Conservation (phyloP, 2,329 filamentous ascomycete genomes). For the Ramularia endophylla region DNA sequence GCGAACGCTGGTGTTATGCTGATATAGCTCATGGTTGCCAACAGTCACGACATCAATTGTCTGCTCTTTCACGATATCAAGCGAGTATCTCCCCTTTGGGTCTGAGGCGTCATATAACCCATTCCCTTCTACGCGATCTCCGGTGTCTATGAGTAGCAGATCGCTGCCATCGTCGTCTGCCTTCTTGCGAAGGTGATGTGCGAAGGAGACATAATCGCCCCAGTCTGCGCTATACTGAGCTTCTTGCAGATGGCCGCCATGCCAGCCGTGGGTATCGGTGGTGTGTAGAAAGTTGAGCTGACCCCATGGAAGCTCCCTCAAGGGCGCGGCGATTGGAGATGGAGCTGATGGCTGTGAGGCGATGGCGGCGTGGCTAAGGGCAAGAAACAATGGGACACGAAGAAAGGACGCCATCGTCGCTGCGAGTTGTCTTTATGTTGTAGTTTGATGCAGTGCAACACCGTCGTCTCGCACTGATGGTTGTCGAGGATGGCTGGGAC, state of each 20-base stretch:
- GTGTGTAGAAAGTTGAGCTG: conserved; percentile 93
- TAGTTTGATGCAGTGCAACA: no score
- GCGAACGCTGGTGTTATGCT: conserved; percentile 65
- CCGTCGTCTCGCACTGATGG: no score
- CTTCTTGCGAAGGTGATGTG: conserved; percentile 69
- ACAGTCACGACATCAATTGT: conserved; percentile 76
- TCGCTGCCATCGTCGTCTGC: conserved; percentile 76
- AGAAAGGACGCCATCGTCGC: conserved; percentile 10
- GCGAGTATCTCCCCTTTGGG: conserved; percentile 83
- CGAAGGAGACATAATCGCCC: conserved; percentile 96
- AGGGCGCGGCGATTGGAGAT: conserved; percentile 69
- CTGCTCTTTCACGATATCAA: conserved; percentile 79
- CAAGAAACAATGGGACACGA: conserved; percentile 15
- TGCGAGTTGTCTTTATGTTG: no score
- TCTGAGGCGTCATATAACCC: conserved; percentile 85
- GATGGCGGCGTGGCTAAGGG: conserved; percentile 19
- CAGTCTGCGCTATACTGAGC: conserved; percentile 92
- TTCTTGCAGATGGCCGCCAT: conserved; percentile 87
- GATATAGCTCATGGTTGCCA: conserved; percentile 95
- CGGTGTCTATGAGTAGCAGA: conserved; percentile 89
- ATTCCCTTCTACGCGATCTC: conserved; percentile 89
- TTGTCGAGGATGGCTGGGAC: no score
- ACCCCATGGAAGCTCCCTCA: conserved; percentile 84
- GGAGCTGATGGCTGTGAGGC: conserved; percentile 71
- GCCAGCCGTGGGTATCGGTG: conserved; percentile 92